Conservation (phyloP, 345 rosid genomes). For the Euphorbia lathyris region DNA sequence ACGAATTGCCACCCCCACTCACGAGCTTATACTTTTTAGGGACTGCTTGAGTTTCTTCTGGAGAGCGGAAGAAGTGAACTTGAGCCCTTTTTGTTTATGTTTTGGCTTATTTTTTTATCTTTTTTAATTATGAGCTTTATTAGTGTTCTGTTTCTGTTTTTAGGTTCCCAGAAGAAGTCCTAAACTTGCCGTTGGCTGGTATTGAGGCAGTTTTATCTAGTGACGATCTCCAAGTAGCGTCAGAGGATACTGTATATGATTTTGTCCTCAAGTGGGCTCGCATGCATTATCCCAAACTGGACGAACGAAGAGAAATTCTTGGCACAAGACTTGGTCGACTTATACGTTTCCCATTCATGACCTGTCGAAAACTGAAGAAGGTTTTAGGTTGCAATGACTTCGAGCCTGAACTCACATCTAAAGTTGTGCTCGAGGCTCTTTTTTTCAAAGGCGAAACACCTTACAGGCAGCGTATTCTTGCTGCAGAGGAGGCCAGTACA, state of each 20-base stretch:
- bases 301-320: conserved; percentile 60
- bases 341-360: conserved; percentile 80
- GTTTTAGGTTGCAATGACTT: conserved; percentile 67
- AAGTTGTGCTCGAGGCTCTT: conserved; percentile 70
- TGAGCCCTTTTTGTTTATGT: background rate
- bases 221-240: conserved; percentile 56
- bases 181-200: conserved; percentile 75
- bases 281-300: conserved; percentile 52
- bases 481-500: conserved; percentile 38
- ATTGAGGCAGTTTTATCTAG: conserved; percentile 73
- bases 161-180: conserved; percentile 64
- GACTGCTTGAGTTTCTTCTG: conserved; percentile 8
- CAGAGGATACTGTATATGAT: conserved; percentile 76
- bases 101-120: conserved; percentile 7
- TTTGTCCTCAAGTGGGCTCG: conserved; percentile 71
- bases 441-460: conserved; percentile 73
- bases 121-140: background rate
- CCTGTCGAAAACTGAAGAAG: conserved; percentile 62
- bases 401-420: conserved; percentile 46
- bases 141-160: conserved; percentile 5
- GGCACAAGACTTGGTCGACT: conserved; percentile 51
- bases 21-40: background rate
- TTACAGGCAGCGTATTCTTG: conserved; percentile 41
- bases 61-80: background rate
- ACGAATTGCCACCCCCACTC: no score